A percentile compares a stretch with the other conserved stretches of the same genome.
Conservation (phyloP, 1,139 yeast species). For the Yamadazyma epiphylla region DNA sequence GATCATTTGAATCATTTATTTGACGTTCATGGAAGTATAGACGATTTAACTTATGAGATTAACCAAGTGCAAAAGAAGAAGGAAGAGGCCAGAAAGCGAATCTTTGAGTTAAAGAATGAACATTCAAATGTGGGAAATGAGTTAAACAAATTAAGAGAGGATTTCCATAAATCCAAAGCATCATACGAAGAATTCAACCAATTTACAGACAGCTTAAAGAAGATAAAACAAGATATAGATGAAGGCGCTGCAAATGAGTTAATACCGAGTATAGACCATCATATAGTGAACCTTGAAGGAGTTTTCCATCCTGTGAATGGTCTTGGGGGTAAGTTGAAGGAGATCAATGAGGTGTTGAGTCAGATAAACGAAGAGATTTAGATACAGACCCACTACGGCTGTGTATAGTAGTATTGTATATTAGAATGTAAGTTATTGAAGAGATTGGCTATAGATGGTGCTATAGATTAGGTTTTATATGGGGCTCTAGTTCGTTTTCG, state of each 20-base stretch:
- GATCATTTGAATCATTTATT: slow-evolving; percentile 27
- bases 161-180: slow-evolving; percentile 21
- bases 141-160: slow-evolving; percentile 32
- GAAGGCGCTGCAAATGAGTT: slow-evolving; percentile 5
- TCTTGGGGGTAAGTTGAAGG: slow-evolving; percentile 27
- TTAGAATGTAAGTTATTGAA: too few species aligned
- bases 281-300: slow-evolving; percentile 16
- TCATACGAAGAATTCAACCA: slow-evolving; percentile 20
- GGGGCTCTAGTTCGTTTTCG: too few species aligned
- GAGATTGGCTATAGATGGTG: too few species aligned
- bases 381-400: too few species aligned
- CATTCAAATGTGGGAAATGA: slow-evolving; percentile 38
- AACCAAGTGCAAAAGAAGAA: slow-evolving; percentile 35
- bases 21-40: slow-evolving; percentile 40
- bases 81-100: slow-evolving; percentile 34
- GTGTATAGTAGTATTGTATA: too few species aligned
- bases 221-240: slow-evolving; percentile 4
- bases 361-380: slow-evolving; percentile 16
- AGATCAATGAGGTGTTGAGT: slow-evolving; percentile 29
- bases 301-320: slow-evolving; percentile 40
- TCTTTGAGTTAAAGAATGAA: slow-evolving; percentile 34
- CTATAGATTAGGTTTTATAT: too few species aligned
- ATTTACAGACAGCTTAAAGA: slow-evolving; percentile 12
- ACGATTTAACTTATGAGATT: slow-evolving; percentile 36
- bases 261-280: slow-evolving; percentile 11